Base-by-base conservation (phyloP, 768 basidiomycete genomes). In the Tulasnella sp. region DNA sequence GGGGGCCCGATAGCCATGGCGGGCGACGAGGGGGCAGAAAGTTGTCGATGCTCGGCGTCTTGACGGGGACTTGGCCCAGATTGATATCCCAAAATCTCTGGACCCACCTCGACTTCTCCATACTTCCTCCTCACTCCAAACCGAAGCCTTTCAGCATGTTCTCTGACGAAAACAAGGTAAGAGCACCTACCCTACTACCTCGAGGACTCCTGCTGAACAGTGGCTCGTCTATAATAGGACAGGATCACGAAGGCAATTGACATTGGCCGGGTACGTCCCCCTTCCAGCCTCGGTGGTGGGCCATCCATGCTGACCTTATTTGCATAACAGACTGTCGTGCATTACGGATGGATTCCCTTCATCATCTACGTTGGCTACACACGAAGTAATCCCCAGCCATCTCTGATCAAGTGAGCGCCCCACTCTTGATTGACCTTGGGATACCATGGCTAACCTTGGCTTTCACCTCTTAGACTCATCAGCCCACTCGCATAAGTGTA, bases 281-380 rank as follows among this genome's bases (percentile, higher is more conserved):
- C 42, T 31, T 21, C 7, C 2, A 19, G 24, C 22, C 30, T 19
- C 19, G 29, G 17, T 44, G 10, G 27, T 24, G n/a, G 22, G 27
- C n/a, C 10, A 31, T 31, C 7, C 59, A 53, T 25, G 29, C 4
- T 46, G 34, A 29, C 44, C 57, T 30, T 4, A 17, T 9, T 4
- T 50, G 62, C 7, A 3, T 9, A 30, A 22, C 67, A 96, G 92
- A 91, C 87, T 60, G 78, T 92, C 66, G 69, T 96, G 54, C 92
- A 96, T 73, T 96, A 92, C 65, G 85, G 84, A 64, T 98, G 93
- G 91, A 92, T 98, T 67, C 94, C 94, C 30, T 74, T 93, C 69
- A 90, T 98, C 68, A 93, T 98, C 67, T 96, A 92, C 71, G 79
- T 96, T 68, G 94, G 93, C 34, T 96, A 88, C 75, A 88, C 86